Percentiles rank a stretch among this genome's conserved stretches.
Conservation (phyloP, 148 eudicot genomes). For the Vaccinium macrocarpon region DNA sequence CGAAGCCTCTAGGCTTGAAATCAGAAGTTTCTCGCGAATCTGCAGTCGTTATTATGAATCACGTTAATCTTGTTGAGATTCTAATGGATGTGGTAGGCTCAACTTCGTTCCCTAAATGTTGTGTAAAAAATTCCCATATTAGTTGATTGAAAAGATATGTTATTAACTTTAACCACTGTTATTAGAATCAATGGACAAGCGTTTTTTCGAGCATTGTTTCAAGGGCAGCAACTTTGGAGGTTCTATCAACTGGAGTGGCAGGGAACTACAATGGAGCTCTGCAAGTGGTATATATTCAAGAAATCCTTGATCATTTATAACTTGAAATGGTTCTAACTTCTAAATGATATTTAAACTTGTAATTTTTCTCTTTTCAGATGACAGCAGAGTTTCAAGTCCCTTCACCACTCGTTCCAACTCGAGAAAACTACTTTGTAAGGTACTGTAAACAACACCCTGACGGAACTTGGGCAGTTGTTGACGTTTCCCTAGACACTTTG, state of each 20-base stretch:
- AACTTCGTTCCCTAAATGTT: neutral
- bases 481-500: slow-evolving; percentile 65
- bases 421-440: slow-evolving; percentile 70
- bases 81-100: slow-evolving; percentile 86
- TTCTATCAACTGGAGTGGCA: slow-evolving; percentile 80
- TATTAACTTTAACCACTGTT: neutral
- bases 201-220: slow-evolving; percentile 65
- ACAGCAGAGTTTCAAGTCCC: slow-evolving; percentile 81
- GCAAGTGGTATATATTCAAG: slow-evolving; percentile 56
- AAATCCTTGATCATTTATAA: neutral
- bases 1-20: slow-evolving; percentile 67
- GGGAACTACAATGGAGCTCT: slow-evolving; percentile 77
- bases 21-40: slow-evolving; percentile 89
- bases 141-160: neutral
- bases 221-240: slow-evolving; percentile 69
- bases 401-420: slow-evolving; percentile 70
- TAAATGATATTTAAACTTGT: neutral
- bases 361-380: slow-evolving; percentile 39
- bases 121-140: neutral
- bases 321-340: neutral
- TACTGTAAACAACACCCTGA: slow-evolving; percentile 68
- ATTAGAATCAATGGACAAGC: slow-evolving; percentile 70
- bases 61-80: slow-evolving; percentile 77
- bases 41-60: slow-evolving; percentile 89
- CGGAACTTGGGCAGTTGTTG: slow-evolving; percentile 77